Conservation (phyloP, 163 green algal genomes). For the Scenedesmus sp. region DNA sequence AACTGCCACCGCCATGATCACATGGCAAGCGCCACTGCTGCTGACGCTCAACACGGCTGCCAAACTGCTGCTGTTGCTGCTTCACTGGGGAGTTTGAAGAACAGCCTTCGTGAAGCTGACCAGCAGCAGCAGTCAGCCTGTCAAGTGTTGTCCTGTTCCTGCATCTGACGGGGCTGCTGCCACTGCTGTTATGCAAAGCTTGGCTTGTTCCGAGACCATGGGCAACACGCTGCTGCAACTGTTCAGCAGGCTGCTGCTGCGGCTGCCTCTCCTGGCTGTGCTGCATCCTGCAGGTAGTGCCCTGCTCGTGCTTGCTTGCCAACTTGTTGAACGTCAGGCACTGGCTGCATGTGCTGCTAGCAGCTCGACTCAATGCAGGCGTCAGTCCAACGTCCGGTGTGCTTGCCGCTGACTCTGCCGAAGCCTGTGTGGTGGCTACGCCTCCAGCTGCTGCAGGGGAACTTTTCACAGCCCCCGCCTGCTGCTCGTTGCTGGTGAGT, state of each 20-base stretch:
- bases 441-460: not conserved
- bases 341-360: not conserved
- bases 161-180: not conserved
- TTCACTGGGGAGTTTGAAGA: not conserved
- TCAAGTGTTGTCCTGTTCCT: not conserved
- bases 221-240: not conserved
- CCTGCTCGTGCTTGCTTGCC: not conserved
- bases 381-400: conserved; percentile 40
- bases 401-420: not conserved
- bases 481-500: not conserved
- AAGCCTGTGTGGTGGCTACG: not conserved
- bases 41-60: not conserved
- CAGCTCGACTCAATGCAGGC: conserved; percentile 26
- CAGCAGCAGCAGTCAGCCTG: not conserved
- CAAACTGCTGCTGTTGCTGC: conserved; percentile 19
- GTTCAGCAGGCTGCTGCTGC: not conserved
- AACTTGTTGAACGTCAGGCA: not conserved
- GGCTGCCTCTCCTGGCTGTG: not conserved
- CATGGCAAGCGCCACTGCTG: not conserved
- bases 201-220: not conserved
- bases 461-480: not conserved
- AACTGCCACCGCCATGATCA: not conserved
- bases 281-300: not conserved
- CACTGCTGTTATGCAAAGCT: not conserved
- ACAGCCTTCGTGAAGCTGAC: not conserved